These are phyloP conservation scores for Pichia rugopelliculosa DNA, from an alignment of 805 yeast species.

Conservation along the genomic window DNA sequence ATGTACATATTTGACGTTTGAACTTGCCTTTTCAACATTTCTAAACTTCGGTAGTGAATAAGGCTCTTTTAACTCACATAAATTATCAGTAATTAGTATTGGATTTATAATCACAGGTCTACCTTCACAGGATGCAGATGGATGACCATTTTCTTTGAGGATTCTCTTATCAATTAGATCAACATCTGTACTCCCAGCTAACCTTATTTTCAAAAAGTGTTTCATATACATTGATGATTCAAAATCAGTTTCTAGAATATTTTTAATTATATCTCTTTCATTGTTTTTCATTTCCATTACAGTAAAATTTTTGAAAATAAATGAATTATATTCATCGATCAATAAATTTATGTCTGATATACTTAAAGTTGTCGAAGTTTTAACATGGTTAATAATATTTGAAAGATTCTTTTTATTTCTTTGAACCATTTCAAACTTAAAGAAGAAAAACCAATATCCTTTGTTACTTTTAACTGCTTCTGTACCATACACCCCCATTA, in stretches of 20 bases:
- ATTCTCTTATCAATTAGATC: constrained; percentile 24
- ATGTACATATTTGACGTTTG: constrained; percentile 35
- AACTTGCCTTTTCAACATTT: constrained; percentile 56
- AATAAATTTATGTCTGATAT: constrained; percentile 38
- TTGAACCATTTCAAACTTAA: constrained; percentile 43
- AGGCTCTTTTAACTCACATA: constrained; percentile 3
- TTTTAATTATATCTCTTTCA: constrained; percentile 22
- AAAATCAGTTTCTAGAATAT: constrained; percentile 25
- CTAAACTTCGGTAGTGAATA: constrained; percentile 48
- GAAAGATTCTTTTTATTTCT: constrained; percentile 39
- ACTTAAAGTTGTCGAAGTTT: constrained; percentile 41
- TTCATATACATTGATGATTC: constrained; percentile 28
- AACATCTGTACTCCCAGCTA: constrained; percentile 24
- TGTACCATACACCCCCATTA: constrained; percentile 23
- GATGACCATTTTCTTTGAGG: constrained; percentile 30
- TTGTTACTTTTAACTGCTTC: constrained; percentile 32
- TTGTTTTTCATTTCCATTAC: constrained; percentile 15
- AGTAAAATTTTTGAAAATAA: constrained; percentile 26
- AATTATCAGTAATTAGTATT: constrained; percentile 6
- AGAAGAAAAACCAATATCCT: constrained; percentile 50
- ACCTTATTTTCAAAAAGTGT: constrained; percentile 26
- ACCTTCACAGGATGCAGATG: constrained; percentile 30
- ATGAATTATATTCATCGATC: constrained; percentile 31
- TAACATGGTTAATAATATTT: constrained; percentile 39
- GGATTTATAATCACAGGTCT: constrained; percentile 39